Evolutionary conservation across 305 asterid species (phyloP), one percentile per base, ranked within the genome.

Genomic region (Fraxinus platypoda): DNA sequence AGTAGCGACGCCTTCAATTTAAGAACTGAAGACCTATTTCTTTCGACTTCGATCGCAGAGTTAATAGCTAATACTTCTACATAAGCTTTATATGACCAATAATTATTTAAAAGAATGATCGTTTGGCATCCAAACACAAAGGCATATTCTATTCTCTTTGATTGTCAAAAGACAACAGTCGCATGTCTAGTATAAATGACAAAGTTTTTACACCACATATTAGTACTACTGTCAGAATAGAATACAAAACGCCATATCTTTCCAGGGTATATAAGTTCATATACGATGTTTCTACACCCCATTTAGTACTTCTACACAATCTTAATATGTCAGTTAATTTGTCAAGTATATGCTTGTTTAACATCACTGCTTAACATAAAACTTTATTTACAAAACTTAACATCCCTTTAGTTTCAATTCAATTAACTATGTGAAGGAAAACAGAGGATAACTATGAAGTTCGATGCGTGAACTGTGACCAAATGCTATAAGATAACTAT

Each of bases 291-390:
- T 76, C 54, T 21, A 35, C 31, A 46, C 72, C 34, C 34, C 72
- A 66, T 66, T 13, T 34, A n/a, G 8, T 9, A 68, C 3, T 9
- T 70, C 34, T 6, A 64, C 70, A 41, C 23, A 68, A 64, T 81
- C 78, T 33, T 74, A 73, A 80, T 38, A 26, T 3, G 76, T 30
- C 68, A 25, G 71, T 35, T 31, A 64, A 52, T 74, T 57, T 71
- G 78, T 35, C 66, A 66, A 43, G 46, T 25, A 66, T 74, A 28
- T 52, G 75, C 23, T 59, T 73, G 26, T 76, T 83, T 46, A 73
- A 73, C 75, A 72, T n/a, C 59, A 66, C 34, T 26, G 23, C 57
- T 70, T 38, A 76, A 7, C 43, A 23, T 31, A 70, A 8, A 75
- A 25, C 21, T 75, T 31, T n/a, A 83, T 68, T 17, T 28, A 30